A percentile compares a stretch with the other conserved stretches of the same genome.
phyloP scores from a whole-genome alignment of 106 monocot genomes.

The Agapanthus africanus region DNA sequence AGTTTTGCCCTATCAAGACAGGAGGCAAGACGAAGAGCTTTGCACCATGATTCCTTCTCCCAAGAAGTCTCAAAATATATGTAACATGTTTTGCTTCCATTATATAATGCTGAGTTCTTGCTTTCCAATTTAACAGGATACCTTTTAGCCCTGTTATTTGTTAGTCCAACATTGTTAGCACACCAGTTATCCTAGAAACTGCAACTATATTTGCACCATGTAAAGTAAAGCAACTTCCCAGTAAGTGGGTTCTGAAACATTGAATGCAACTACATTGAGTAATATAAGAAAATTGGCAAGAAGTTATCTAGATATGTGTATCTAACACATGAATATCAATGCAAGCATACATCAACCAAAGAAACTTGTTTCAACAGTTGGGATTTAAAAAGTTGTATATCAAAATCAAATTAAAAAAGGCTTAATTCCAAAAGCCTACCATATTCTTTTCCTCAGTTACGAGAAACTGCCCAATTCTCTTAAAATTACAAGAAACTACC shows the following conservation, averaged over 20 bases:
- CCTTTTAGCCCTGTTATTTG: conserved; percentile 64
- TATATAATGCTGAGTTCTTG: conserved; percentile 39
- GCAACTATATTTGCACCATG: too few species aligned
- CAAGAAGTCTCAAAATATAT: conserved; percentile 76
- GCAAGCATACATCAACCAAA: background rate
- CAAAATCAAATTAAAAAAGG: background rate
- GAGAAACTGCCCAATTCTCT: too few species aligned
- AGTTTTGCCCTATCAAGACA: conserved; percentile 36
- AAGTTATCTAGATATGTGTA: background rate
- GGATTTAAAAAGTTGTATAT: background rate
- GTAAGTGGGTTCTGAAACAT: too few species aligned
- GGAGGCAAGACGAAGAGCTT: conserved; percentile 83
- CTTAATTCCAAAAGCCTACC: too few species aligned
- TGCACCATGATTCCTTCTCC: conserved; percentile 99
- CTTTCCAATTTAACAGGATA: conserved; percentile 87
- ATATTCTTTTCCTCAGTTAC: too few species aligned
- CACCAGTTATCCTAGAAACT: too few species aligned
- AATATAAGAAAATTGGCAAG: background rate
- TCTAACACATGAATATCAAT: background rate
- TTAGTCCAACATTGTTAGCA: background rate
- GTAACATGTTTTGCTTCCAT: conserved; percentile 58
- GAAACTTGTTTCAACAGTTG: background rate
- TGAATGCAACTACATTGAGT: background rate
- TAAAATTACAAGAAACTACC: too few species aligned
- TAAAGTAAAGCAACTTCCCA: background rate